phyloP scores from a whole-genome alignment of 2,329 filamentous ascomycete genomes.

The Gremmenia infestans region DNA sequence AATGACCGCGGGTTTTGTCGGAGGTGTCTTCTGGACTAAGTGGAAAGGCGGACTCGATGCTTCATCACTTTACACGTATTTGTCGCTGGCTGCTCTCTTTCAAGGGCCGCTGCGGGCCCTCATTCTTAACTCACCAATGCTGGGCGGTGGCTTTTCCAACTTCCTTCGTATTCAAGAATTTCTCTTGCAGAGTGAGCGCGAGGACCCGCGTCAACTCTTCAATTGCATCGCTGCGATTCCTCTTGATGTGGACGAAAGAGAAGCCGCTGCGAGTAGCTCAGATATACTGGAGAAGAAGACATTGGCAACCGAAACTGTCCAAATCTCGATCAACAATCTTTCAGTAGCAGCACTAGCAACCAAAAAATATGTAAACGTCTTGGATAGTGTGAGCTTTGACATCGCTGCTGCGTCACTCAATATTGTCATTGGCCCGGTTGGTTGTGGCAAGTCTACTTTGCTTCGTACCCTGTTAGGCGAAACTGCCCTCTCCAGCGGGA shows the following conservation, averaged over 20 bases:
- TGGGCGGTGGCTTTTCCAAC: neutral
- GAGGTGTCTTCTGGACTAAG: neutral
- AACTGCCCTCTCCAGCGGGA: conserved; percentile 3
- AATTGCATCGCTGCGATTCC: neutral
- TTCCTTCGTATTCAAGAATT: neutral
- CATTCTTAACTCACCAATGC: neutral
- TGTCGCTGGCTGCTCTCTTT: neutral
- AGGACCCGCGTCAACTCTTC: neutral
- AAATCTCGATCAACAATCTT: neutral
- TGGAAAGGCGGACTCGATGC: neutral
- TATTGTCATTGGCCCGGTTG: conserved; percentile 28
- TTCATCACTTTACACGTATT: neutral
- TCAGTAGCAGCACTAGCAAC: neutral
- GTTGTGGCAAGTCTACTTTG: conserved; percentile 27
- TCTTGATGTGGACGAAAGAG: neutral
- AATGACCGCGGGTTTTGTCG: neutral
- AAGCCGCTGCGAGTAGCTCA: neutral
- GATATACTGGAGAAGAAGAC: neutral
- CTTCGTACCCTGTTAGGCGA: conserved; percentile 24
- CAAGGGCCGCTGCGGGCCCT: neutral
- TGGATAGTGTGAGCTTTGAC: neutral
- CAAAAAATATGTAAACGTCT: neutral
- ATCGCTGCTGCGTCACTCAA: conserved; percentile 7
- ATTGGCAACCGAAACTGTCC: neutral
- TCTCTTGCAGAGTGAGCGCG: neutral